Base-by-base conservation (phyloP, 768 basidiomycete species). In the Phanerochaete sordida region DNA sequence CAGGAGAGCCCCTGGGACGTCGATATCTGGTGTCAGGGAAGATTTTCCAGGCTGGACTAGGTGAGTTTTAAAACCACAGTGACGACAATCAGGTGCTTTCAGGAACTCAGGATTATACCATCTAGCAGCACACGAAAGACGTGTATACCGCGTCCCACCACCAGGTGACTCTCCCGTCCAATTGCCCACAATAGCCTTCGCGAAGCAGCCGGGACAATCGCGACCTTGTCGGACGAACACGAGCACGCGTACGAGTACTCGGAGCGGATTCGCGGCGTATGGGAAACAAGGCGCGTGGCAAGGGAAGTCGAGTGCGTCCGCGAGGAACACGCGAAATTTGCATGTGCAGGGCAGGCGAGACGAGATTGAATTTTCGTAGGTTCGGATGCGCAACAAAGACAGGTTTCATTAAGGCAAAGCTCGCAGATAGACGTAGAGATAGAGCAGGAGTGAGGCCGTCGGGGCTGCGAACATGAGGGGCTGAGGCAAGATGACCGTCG, bases 401-500 rank as follows among this genome's bases (percentile, higher is more conserved):
- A 9, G 39, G 11, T 11, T 12, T 11, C 11, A 43, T 11, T 19
- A 6, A 43, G 19, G 19, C 39, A 11, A 19, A 4, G 39, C 39
- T 43, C 39, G 39, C 39, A 43, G 39, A 35, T 43, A 43, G 39
- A 43, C 19, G 39, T 43, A 43, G 39, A 9, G 19, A 11, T 33
- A 35, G 23, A n/a, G 51, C 33, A 33, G 30, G 33, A 54, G 35
- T 31, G 30, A 31, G 30, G 4, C 15, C 9, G 53, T 3, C 16
- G 35, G 7, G 33, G 35, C 26, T 15, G 21, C 53, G 53, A 43
- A 43, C 31, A 54, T 54, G 35, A 54, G 53, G 23, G 37, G 31
- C 53, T 16, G 53, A 54, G 53, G 53, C 53, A 39, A 54, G 53
- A 54, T 54, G 53, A 43, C 53, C 35, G 53, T 54, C 37, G 31